Conservation (phyloP, 495 filamentous ascomycete genomes). For the Amorphotheca resinae region DNA sequence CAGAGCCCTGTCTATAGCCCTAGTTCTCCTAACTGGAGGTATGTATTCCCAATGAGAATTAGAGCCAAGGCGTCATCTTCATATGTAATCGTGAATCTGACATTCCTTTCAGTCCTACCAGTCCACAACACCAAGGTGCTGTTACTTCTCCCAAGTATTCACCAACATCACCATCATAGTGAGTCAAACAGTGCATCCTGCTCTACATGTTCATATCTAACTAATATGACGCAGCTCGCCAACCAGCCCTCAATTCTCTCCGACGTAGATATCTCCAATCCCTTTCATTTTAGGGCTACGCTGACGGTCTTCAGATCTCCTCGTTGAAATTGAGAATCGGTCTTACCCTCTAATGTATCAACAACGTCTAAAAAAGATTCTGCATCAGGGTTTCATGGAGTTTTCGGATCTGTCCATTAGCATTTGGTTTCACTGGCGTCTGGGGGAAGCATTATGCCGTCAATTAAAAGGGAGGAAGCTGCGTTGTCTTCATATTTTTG, state of each 20-base stretch:
- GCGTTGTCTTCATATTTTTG: neutral
- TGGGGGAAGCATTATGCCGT: constrained; percentile 1
- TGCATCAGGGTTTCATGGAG: constrained; percentile 1
- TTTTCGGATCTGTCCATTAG: neutral
- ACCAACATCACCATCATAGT: constrained; percentile 15
- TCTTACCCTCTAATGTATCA: constrained; percentile 1
- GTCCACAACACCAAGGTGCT: constrained; percentile 36
- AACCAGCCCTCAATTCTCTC: constrained; percentile 18
- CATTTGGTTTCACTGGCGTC: constrained; percentile 1
- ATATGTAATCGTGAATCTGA: neutral
- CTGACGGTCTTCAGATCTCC: neutral
- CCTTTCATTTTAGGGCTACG: neutral
- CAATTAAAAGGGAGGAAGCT: neutral
- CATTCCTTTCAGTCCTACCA: constrained; percentile 40
- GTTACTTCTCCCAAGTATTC: constrained; percentile 35
- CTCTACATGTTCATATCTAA: neutral
- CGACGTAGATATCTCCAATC: constrained; percentile 6
- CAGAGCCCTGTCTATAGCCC: constrained; percentile 23
- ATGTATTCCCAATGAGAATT: neutral
- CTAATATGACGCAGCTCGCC: constrained; percentile 7
- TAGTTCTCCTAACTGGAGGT: constrained; percentile 53
- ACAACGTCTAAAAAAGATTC: constrained; percentile 4
- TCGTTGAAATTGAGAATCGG: neutral
- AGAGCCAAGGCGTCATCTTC: neutral
- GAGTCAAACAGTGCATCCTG: neutral